Evolutionary conservation across 108 stramenopile species (phyloP).

Genomic region (Conticribra weissflogii): DNA sequence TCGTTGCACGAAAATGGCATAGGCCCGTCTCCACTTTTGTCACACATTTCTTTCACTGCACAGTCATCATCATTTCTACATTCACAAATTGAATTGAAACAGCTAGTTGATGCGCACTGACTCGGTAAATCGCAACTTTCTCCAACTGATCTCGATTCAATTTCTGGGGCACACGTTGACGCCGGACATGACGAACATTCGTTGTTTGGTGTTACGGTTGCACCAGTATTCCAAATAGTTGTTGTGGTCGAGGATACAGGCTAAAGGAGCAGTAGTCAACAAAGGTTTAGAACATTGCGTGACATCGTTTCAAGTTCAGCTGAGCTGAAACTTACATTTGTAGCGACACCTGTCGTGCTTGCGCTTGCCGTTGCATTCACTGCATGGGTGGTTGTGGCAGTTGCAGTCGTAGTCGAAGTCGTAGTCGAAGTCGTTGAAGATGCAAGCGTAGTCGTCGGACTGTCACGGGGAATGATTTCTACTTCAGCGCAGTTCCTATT

Average conservation of each 20-base stretch:
- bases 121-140: conserved; percentile 1
- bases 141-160: conserved; percentile 2
- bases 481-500: conserved; percentile 39
- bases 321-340: no score
- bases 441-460: not conserved
- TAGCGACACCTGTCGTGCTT: no score
- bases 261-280: no score
- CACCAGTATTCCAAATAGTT: not conserved
- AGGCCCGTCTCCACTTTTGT: not conserved
- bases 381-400: not conserved
- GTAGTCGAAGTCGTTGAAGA: not conserved
- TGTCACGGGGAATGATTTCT: conserved; percentile 1
- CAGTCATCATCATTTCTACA: conserved; percentile 23
- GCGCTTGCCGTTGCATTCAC: not conserved
- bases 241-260: not conserved
- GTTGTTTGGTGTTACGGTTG: not conserved
- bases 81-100: conserved; percentile 16
- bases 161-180: not conserved
- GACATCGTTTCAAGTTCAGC: no score
- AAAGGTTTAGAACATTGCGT: no score
- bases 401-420: not conserved
- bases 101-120: conserved; percentile 18
- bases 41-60: not conserved
- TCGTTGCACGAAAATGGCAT: conserved; percentile 16
- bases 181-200: not conserved